Conservation (phyloP, 1,284 basidiomycete species). For the Tylopilus orsonianus region DNA sequence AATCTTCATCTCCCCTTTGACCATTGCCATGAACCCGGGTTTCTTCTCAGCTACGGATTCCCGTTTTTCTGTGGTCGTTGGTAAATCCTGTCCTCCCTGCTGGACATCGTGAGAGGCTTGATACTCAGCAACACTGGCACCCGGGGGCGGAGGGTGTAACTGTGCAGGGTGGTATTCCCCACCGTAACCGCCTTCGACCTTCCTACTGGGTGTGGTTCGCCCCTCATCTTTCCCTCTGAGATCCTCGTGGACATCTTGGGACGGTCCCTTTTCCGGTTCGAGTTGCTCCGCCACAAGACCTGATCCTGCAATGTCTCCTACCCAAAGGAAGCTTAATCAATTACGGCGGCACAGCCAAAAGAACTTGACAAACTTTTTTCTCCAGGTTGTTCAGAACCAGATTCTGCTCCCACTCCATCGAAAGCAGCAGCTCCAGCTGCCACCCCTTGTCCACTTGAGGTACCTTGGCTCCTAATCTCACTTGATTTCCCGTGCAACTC, state of each 20-base stretch:
- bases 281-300: background rate
- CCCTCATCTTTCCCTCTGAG: slow-evolving; percentile 4
- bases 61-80: background rate
- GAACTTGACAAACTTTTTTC: slow-evolving; percentile 12
- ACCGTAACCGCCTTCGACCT: slow-evolving; percentile 8
- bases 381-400: background rate
- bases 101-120: background rate
- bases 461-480: background rate
- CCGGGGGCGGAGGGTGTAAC: slow-evolving; percentile 29
- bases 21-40: slow-evolving; percentile 41
- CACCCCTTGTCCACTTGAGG: background rate
- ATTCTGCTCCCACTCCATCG: background rate
- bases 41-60: slow-evolving; percentile 25
- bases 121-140: slow-evolving; percentile 20
- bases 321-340: background rate
- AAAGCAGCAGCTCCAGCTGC: background rate
- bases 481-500: background rate
- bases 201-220: background rate
- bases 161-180: slow-evolving; percentile 31
- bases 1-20: slow-evolving; percentile 47
- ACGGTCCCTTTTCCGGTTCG: background rate
- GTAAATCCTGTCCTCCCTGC: background rate
- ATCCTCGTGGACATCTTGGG: slow-evolving; percentile 4
- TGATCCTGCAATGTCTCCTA: background rate
- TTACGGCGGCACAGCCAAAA: background rate